Conservation (phyloP, 139 green algal species). For the Chloropicon primus region DNA sequence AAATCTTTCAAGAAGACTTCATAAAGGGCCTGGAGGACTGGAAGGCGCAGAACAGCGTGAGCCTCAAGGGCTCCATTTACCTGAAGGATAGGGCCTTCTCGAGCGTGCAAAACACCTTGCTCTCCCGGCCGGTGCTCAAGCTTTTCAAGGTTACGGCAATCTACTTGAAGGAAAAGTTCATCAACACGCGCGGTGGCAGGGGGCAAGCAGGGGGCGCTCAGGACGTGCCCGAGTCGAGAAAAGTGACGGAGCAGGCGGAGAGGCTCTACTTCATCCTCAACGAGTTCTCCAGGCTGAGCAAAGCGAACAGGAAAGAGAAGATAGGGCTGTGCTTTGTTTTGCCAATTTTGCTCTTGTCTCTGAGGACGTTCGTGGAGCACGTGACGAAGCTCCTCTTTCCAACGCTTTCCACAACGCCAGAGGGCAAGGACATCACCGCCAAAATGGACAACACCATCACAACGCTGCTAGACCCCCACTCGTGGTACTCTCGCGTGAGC, state of each 20-base stretch:
- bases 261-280: not conserved
- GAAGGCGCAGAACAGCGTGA: not conserved
- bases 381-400: not conserved
- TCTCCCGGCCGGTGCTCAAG: not conserved
- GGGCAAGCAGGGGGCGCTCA: not conserved
- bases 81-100: not conserved
- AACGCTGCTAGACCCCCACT: not conserved
- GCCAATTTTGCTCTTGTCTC: conserved; percentile 27
- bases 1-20: not conserved
- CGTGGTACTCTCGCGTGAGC: not conserved
- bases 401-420: not conserved
- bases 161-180: not conserved
- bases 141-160: not conserved
- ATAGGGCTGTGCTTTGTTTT: conserved; percentile 31
- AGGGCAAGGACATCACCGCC: not conserved
- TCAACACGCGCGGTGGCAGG: not conserved
- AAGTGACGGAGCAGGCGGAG: not conserved
- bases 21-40: not conserved
- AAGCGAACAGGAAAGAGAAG: not conserved
- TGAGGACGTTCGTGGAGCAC: conserved; percentile 17
- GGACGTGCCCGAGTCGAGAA: not conserved
- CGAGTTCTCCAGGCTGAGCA: not conserved
- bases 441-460: not conserved
- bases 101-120: not conserved
- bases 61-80: not conserved